A percentile compares a stretch with the other conserved stretches of the same genome.
Conservation (phyloP, 768 basidiomycete species). For the Suillus variegatus region DNA sequence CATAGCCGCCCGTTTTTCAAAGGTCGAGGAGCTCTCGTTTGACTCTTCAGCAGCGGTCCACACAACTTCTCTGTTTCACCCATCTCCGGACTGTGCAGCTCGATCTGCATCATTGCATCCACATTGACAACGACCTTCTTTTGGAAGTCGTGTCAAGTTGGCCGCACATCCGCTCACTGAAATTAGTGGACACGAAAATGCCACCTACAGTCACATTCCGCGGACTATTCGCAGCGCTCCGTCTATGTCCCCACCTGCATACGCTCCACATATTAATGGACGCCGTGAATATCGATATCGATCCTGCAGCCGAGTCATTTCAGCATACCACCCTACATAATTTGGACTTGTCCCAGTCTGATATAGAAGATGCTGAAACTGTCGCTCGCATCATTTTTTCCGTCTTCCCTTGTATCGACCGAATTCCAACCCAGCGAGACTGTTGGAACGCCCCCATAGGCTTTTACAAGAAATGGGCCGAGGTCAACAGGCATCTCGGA, state of each 20-base stretch:
- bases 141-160: not conserved
- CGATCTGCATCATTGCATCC: not conserved
- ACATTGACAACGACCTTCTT: not conserved
- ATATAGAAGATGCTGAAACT: not conserved
- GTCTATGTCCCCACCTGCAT: not conserved
- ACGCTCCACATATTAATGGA: not conserved
- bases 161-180: not conserved
- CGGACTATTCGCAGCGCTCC: not conserved
- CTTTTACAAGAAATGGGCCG: not conserved
- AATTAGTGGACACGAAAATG: not conserved
- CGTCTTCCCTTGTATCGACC: not conserved
- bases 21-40: not conserved
- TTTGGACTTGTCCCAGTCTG: not conserved
- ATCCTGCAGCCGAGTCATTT: not conserved
- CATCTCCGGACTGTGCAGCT: not conserved
- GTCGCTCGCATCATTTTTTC: not conserved
- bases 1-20: not conserved
- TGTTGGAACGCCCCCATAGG: not conserved
- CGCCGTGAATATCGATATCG: not conserved
- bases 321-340: not conserved
- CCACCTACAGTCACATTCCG: not conserved
- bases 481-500: not conserved
- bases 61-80: not conserved
- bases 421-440: not conserved
- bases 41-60: not conserved